These are phyloP conservation scores for Camelina neglecta DNA, from an alignment of 345 rosid species.

Conservation along the genomic window DNA sequence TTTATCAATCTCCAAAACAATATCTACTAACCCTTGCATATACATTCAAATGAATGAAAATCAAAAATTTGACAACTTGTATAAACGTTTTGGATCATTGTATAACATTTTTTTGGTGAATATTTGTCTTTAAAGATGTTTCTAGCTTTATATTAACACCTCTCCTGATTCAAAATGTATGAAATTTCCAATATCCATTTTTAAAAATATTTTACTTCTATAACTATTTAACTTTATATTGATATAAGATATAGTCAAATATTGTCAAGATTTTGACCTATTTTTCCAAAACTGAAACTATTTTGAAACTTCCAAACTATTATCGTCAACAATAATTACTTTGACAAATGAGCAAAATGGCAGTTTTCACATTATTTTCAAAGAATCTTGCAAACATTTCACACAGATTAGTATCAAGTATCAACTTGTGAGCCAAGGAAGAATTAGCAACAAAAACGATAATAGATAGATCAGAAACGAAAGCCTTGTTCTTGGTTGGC, in stretches of 20 bases:
- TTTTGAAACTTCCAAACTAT: neutral
- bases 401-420: too few species aligned
- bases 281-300: neutral
- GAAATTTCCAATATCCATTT: neutral
- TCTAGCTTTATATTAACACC: neutral
- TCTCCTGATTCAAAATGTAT: neutral
- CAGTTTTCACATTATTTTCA: too few species aligned
- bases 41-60: too few species aligned
- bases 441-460: neutral
- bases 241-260: conserved; percentile 6
- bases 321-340: neutral
- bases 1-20: neutral
- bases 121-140: too few species aligned
- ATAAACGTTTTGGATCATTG: neutral
- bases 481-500: neutral
- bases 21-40: too few species aligned
- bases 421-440: neutral
- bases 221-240: neutral
- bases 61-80: too few species aligned
- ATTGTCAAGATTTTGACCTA: conserved; percentile 18
- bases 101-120: neutral
- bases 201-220: neutral
- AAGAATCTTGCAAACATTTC: too few species aligned
- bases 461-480: neutral
- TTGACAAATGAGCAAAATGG: neutral